Percentiles rank a stretch among this genome's conserved stretches.
Conservation (phyloP, 1,139 yeast species). For the Yamadazyma dushanensis region DNA sequence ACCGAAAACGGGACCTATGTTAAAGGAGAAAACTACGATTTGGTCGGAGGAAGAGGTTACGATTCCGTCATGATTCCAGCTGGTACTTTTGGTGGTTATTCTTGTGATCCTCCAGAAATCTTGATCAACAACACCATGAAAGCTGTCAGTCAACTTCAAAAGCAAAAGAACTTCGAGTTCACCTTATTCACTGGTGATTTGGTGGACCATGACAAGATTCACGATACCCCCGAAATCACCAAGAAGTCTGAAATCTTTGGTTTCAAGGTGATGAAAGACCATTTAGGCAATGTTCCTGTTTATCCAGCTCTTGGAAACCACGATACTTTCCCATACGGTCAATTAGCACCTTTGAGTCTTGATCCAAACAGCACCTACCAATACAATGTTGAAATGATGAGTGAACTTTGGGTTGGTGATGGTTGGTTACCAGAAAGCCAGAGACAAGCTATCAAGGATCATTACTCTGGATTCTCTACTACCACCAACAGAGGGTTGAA, state of each 20-base stretch:
- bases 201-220: constrained; percentile 57
- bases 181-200: constrained; percentile 70
- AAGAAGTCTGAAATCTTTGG: constrained; percentile 52
- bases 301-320: constrained; percentile 70
- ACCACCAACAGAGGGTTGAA: constrained; percentile 58
- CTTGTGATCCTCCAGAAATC: constrained; percentile 65
- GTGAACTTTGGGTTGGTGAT: constrained; percentile 52
- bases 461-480: constrained; percentile 64
- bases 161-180: constrained; percentile 49
- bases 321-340: constrained; percentile 78
- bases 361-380: constrained; percentile 47
- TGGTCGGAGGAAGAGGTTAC: constrained; percentile 38
- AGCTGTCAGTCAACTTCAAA: constrained; percentile 32
- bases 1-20: constrained; percentile 34
- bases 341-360: constrained; percentile 51
- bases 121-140: constrained; percentile 56
- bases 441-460: constrained; percentile 26
- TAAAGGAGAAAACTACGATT: constrained; percentile 41
- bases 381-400: constrained; percentile 62
- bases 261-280: constrained; percentile 54
- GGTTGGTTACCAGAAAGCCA: constrained; percentile 36
- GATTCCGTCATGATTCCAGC: constrained; percentile 51
- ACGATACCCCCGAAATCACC: constrained; percentile 48
- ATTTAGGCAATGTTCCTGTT: constrained; percentile 56
- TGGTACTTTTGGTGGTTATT: constrained; percentile 61